Conservation (phyloP, 345 rosid species). For the Schrenkiella parvula region DNA sequence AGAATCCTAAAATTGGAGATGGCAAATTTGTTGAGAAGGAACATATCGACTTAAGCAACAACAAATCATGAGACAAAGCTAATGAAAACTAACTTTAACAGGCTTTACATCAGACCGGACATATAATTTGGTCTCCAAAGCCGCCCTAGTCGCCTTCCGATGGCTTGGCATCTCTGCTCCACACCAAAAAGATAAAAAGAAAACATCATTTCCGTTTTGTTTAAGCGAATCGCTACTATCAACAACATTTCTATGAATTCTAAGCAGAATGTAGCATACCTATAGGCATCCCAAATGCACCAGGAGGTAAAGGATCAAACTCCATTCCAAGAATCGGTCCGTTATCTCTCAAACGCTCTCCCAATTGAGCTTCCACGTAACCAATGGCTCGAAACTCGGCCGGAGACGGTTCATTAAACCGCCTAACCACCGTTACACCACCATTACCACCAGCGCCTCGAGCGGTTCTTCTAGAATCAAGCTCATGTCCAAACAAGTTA, state of each 20-base stretch:
- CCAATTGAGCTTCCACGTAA: slow-evolving; percentile 73
- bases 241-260: background rate
- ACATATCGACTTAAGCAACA: background rate
- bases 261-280: slow-evolving; percentile 37
- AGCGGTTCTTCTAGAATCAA: slow-evolving; percentile 43
- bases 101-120: slow-evolving; percentile 49
- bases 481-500: slow-evolving; percentile 28
- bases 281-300: slow-evolving; percentile 90
- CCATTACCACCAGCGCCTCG: slow-evolving; percentile 25
- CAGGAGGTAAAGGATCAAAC: slow-evolving; percentile 93
- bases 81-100: slow-evolving; percentile 44
- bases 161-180: slow-evolving; percentile 48
- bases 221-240: background rate
- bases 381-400: slow-evolving; percentile 60
- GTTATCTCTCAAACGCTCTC: slow-evolving; percentile 76
- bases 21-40: background rate
- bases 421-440: slow-evolving; percentile 44
- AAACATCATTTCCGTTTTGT: background rate
- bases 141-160: slow-evolving; percentile 40
- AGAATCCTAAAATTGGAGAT: slow-evolving; percentile 26
- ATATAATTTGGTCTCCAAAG: slow-evolving; percentile 52
- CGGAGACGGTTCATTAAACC: slow-evolving; percentile 56
- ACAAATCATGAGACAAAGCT: background rate
- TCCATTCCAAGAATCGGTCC: slow-evolving; percentile 93
- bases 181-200: slow-evolving; percentile 13